Conservation (phyloP, 140 eudicot species). For the Anethum foeniculum region DNA sequence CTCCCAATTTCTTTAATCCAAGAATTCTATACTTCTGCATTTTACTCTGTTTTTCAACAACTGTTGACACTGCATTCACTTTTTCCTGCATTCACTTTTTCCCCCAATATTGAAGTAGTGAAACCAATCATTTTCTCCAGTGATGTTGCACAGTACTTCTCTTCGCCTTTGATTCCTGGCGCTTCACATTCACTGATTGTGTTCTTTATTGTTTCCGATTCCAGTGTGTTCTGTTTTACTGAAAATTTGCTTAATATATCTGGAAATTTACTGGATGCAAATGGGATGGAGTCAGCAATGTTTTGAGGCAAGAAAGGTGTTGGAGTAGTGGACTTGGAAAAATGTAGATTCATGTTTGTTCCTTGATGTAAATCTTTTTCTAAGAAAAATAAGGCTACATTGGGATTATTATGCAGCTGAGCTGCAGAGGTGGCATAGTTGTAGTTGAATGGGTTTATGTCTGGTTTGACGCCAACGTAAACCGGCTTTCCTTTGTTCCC, state of each 20-base stretch:
- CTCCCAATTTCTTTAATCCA: conserved; percentile 19
- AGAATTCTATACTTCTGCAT: conserved; percentile 27
- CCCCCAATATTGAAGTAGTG: neutral
- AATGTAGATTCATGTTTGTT: conserved; percentile 6
- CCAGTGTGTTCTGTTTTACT: neutral
- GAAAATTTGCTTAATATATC: conserved; percentile 40
- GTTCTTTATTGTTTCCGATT: neutral
- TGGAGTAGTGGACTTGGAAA: conserved; percentile 7
- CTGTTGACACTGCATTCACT: conserved; percentile 29
- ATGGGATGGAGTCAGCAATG: conserved; percentile 48
- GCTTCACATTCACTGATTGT: neutral
- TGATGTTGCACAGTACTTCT: neutral
- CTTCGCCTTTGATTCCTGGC: neutral
- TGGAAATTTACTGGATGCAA: conserved; percentile 39
- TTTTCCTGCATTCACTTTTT: conserved; percentile 25
- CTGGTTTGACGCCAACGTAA: conserved; percentile 19
- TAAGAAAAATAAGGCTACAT: conserved; percentile 49
- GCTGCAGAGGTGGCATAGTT: conserved; percentile 21
- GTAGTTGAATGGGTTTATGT: no score
- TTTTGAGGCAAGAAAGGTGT: conserved; percentile 14
- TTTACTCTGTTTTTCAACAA: conserved; percentile 14
- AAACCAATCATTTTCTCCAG: neutral
- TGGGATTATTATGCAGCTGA: conserved; percentile 17
- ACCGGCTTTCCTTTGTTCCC: conserved; percentile 18
- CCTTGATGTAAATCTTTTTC: conserved; percentile 40